These are phyloP conservation scores for Alternaria postmessia DNA, from an alignment of 2,329 filamentous ascomycete species.

Conservation along the genomic window DNA sequence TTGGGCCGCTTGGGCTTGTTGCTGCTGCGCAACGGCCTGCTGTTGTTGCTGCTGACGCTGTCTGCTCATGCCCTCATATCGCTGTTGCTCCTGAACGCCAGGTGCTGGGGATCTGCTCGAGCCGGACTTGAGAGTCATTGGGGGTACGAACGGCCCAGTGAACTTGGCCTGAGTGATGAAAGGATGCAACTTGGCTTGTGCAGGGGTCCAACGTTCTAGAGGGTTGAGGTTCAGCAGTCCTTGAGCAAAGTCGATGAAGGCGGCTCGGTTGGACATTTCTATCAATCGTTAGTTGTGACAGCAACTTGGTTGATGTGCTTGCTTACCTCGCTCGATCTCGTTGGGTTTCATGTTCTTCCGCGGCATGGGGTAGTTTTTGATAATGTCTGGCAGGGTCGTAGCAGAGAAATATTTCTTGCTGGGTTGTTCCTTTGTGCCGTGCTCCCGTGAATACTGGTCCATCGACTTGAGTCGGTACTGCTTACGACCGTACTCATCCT, in stretches of 20 bases:
- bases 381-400: conserved; percentile 93
- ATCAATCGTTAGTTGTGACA: conserved; percentile 25
- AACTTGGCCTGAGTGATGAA: conserved; percentile 99
- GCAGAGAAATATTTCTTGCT: conserved; percentile 99
- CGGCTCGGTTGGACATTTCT: conserved; percentile 99
- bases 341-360: conserved; percentile 99
- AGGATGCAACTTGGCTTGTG: conserved; percentile 95
- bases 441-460: conserved; percentile 96
- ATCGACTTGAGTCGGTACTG: conserved; percentile 94
- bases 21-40: conserved; percentile 64
- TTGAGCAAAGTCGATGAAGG: conserved; percentile 97
- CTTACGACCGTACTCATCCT: conserved; percentile 90
- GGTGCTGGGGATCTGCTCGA: conserved; percentile 88
- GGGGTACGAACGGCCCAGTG: conserved; percentile 93
- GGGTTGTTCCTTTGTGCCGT: conserved; percentile 95
- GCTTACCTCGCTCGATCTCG: conserved; percentile 91
- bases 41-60: conserved; percentile 74
- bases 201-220: conserved; percentile 94
- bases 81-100: conserved; percentile 93
- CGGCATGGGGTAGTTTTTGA: conserved; percentile 97
- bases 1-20: conserved; percentile 62
- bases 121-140: conserved; percentile 93
- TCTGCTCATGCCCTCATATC: conserved; percentile 92
- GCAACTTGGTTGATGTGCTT: background rate
- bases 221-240: conserved; percentile 94